phyloP scores from a whole-genome alignment of 176 grass and related monocot genomes.

The Lolium multiflorum region DNA sequence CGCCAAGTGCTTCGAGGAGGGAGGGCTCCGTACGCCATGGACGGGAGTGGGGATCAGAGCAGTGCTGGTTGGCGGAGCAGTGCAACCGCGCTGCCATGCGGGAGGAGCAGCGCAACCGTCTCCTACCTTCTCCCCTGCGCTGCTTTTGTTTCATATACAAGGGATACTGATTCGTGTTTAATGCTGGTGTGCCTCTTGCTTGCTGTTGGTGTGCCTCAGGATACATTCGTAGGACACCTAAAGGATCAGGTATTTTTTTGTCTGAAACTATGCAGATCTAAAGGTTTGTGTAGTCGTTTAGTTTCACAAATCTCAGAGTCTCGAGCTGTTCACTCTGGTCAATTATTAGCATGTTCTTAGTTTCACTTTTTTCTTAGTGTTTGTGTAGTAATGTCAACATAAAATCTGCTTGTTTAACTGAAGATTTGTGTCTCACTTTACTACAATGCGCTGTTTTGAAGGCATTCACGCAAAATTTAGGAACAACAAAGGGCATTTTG shows the following conservation, averaged over 20 bases:
- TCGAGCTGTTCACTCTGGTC: neutral
- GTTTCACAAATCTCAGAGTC: neutral
- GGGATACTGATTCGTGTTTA: too few relatives aligned
- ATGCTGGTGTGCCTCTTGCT: neutral
- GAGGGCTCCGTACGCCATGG: too few relatives aligned
- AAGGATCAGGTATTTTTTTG: conserved; percentile 69
- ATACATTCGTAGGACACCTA: conserved; percentile 69
- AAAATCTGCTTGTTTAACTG: neutral
- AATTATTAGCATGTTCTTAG: conserved; percentile 17
- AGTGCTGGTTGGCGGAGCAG: too few relatives aligned
- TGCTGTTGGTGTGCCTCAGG: conserved; percentile 84
- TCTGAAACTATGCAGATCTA: neutral
- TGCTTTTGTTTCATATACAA: too few relatives aligned
- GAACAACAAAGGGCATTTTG: conserved; percentile 28
- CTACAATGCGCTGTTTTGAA: neutral
- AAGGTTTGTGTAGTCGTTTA: too few relatives aligned
- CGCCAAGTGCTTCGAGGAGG: too few relatives aligned
- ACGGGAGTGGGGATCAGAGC: too few relatives aligned
- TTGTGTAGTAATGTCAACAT: neutral
- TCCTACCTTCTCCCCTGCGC: too few relatives aligned
- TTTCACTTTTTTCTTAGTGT: neutral
- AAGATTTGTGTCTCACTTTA: neutral
- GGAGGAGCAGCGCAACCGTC: too few relatives aligned
- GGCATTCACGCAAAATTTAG: conserved; percentile 17
- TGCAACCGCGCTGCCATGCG: too few relatives aligned